Percentiles rank a stretch among this genome's conserved stretches.
These are phyloP conservation scores for Myriosclerotinia curreyana DNA, from an alignment of 2,329 filamentous ascomycete species.

Conservation along the genomic window DNA sequence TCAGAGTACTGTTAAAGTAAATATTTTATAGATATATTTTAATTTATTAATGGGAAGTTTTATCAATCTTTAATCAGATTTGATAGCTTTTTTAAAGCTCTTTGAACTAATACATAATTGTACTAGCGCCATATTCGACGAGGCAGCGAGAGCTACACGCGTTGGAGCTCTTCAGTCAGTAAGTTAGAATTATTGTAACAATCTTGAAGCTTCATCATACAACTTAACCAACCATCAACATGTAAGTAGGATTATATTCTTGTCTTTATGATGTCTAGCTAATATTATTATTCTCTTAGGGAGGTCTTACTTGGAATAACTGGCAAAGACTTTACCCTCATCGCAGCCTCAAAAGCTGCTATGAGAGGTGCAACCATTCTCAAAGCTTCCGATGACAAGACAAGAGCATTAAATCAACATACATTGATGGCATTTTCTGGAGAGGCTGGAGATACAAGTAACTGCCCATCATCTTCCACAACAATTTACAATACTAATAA, in stretches of 20 bases:
- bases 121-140: conserved; percentile 24
- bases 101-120: conserved; percentile 11
- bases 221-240: conserved; percentile 32
- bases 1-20: too few relatives aligned
- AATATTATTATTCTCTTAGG: conserved; percentile 50
- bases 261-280: conserved; percentile 13
- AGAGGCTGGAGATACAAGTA: conserved; percentile 93
- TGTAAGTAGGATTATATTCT: conserved; percentile 27
- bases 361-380: conserved; percentile 97
- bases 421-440: conserved; percentile 94
- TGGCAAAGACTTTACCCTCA: conserved; percentile 98
- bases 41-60: too few relatives aligned
- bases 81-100: conserved; percentile 11
- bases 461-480: conserved; percentile 25
- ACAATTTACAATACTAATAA: conserved; percentile 24
- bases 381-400: conserved; percentile 96
- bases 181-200: too few relatives aligned
- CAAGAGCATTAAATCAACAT: conserved; percentile 84
- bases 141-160: conserved; percentile 38
- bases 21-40: too few relatives aligned
- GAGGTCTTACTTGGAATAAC: conserved; percentile 98
- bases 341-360: conserved; percentile 94
- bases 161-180: conserved; percentile 30
- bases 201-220: conserved; percentile 29
- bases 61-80: not conserved